Evolutionary conservation across 352 stramenopile genomes (phyloP).

Genomic region (Blastocystis sp.): DNA sequence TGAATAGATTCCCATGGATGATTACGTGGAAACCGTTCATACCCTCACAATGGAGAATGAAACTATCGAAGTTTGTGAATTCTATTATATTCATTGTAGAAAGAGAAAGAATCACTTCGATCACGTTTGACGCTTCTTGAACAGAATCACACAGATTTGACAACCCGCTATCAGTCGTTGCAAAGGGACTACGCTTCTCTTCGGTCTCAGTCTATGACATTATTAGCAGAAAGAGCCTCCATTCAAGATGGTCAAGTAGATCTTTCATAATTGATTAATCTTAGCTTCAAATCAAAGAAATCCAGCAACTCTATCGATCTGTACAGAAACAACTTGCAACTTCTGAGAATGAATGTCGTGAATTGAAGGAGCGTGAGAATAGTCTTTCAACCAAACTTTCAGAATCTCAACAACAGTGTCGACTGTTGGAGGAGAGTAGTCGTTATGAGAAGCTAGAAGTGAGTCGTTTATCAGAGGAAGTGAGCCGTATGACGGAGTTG

Average conservation of each 20-base stretch:
- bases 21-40: conserved; percentile 40
- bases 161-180: neutral
- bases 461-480: neutral
- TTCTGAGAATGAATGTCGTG: neutral
- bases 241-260: neutral
- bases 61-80: neutral
- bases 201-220: neutral
- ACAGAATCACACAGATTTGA: neutral
- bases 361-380: neutral
- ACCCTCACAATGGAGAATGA: conserved; percentile 47
- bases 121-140: neutral
- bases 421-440: neutral
- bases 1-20: neutral
- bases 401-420: neutral
- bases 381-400: neutral
- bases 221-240: neutral
- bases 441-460: neutral
- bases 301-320: neutral
- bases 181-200: neutral
- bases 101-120: neutral
- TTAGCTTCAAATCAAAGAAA: conserved; percentile 29
- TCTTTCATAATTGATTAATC: neutral
- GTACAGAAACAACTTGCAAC: neutral
- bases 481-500: neutral
- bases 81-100: neutral